Evolutionary conservation across 139 green algal species (phyloP).

Genomic region (Coelastrella sp.): DNA sequence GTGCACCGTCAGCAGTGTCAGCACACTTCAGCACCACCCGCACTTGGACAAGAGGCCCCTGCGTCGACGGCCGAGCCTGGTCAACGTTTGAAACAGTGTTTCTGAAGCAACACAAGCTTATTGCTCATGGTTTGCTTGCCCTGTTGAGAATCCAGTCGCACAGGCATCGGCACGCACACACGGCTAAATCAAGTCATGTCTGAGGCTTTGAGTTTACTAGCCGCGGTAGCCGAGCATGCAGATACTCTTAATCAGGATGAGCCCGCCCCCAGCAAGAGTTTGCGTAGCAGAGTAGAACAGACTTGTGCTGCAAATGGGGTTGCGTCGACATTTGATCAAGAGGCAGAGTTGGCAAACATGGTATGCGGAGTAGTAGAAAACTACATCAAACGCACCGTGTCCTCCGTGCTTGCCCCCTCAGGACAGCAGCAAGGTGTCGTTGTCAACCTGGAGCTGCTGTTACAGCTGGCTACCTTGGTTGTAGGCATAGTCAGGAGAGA

Average conservation of each 20-base stretch:
- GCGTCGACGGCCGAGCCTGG: too few relatives aligned
- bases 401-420: background rate
- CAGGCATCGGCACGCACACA: background rate
- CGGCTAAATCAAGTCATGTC: background rate
- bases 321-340: background rate
- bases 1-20: background rate
- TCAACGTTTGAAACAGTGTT: too few relatives aligned
- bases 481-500: background rate
- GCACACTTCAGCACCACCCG: background rate
- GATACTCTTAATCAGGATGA: background rate
- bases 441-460: background rate
- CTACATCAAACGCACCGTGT: background rate
- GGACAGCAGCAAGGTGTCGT: background rate
- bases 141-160: background rate
- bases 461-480: background rate
- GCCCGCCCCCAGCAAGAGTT: background rate
- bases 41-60: too few relatives aligned
- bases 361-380: background rate
- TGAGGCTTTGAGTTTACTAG: background rate
- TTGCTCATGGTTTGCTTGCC: background rate
- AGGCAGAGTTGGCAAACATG: background rate
- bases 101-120: too few relatives aligned
- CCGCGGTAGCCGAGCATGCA: background rate
- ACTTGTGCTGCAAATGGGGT: constrained; percentile 4
- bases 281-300: background rate